Base-by-base conservation (phyloP, 1,284 basidiomycete species). In the Apiotrichum brassicae region DNA sequence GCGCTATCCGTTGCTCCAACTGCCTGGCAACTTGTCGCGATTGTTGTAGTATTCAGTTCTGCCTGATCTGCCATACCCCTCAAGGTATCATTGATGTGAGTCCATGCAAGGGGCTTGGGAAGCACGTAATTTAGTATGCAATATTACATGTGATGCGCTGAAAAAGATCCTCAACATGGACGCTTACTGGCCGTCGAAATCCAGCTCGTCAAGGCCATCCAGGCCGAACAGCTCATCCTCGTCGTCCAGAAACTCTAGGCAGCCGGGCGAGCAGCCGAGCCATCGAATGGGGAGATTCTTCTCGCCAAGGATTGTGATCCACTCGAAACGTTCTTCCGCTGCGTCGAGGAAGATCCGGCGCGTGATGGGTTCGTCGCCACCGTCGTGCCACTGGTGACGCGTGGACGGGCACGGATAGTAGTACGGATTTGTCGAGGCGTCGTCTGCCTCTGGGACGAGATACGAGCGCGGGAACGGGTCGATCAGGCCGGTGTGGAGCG, bases 241-340 rank as follows among this genome's bases (percentile, higher is more conserved):
- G 8, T 57, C 41, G 25, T 71, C 68, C 53, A 73, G 43, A 50
- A 68, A 71, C 1, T 48, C 55, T 44, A 74, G 50, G 47, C 72
- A 74, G 6, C 69, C 72, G 0, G 62, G 66, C 1, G 62, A 63
- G 48, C 72, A 74, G 16, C 72, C 72, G 36, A 54, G 49, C 70
- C 71, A 72, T 24, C 54, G 51, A 3, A 72, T 56, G 1, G 72
- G 72, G 4, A 72, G 50, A 13, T 62, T 51, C 9, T 52, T 57
- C n/a, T 49, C 49, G 6, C 58, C 61, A 36, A 50, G 54, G 1
- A 71, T 53, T 7, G 60, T 50, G n/a, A 54, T 44, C 70, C 68
- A 74, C 43, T 74, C 67, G 19, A 70, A 48, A n/a, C 70, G 54
- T 41, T 70, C 65, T 40, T 72, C 72, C 3, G 66, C 65, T 3